Evolutionary conservation across 768 basidiomycete species (phyloP).

Genomic region (Suillus spraguei): DNA sequence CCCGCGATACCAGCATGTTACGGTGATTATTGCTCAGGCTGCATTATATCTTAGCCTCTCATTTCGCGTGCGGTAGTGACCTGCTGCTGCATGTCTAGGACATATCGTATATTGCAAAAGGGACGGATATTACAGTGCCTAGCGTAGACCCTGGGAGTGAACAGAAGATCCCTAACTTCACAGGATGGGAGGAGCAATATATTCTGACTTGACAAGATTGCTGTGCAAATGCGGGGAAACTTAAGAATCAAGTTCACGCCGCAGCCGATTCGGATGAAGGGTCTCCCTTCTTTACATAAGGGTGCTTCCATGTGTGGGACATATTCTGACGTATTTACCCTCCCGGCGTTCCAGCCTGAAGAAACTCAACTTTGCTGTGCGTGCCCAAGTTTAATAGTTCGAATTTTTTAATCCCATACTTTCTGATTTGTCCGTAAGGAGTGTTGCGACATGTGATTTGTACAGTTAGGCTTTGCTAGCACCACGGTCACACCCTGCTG

Average conservation of each 20-base stretch:
- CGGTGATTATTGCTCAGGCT: conserved; percentile 6
- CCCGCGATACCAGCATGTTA: conserved; percentile 6
- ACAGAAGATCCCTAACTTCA: neutral
- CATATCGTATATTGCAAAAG: neutral
- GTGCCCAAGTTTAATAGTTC: neutral
- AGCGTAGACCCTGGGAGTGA: neutral
- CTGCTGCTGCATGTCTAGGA: neutral
- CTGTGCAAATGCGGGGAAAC: conserved; percentile 24
- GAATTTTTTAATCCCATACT: neutral
- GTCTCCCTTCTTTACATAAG: conserved; percentile 3
- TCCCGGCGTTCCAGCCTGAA: neutral
- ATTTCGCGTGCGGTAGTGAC: neutral
- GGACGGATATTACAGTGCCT: conserved; percentile 1
- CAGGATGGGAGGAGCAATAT: neutral
- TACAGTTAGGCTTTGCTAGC: neutral
- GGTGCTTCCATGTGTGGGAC: neutral
- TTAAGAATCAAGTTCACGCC: neutral
- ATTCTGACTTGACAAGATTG: conserved; percentile 5
- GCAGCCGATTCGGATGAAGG: neutral
- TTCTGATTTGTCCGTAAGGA: neutral
- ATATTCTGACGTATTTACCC: neutral
- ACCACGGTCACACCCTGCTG: neutral
- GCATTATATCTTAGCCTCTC: neutral
- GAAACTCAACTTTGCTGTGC: neutral
- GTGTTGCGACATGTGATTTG: neutral